phyloP scores from a whole-genome alignment of 139 green algal genomes.

The Tetradesmus lagerheimii region DNA sequence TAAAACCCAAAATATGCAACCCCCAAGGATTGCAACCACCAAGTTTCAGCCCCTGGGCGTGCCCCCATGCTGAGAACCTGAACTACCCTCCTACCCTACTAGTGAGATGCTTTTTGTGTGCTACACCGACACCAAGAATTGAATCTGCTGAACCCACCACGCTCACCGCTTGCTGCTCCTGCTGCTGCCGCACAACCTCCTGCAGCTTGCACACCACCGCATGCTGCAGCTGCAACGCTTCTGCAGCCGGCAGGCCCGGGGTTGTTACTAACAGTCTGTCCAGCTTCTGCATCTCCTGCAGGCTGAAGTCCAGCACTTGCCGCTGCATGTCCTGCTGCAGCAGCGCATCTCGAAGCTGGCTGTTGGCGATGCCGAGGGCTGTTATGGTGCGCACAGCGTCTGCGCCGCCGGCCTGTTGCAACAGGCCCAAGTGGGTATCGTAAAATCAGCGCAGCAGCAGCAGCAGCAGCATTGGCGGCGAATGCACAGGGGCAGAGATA shows the following conservation, averaged over 20 bases:
- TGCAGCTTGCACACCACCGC: background rate
- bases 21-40: background rate
- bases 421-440: background rate
- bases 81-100: background rate
- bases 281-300: background rate
- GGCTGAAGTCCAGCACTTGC: background rate
- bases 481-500: too few species aligned
- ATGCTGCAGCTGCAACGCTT: background rate
- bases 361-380: background rate
- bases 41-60: too few species aligned
- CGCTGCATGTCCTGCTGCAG: background rate
- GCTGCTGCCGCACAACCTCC: background rate
- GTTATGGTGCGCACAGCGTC: background rate
- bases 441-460: background rate
- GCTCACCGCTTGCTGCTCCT: background rate
- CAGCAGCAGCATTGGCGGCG: background rate
- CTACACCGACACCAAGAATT: background rate
- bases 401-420: background rate
- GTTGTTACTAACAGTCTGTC: background rate
- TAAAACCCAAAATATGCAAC: background rate
- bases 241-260: background rate
- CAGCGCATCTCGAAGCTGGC: background rate
- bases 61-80: too few species aligned
- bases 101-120: background rate
- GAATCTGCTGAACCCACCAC: background rate